Percentiles rank a stretch among this genome's conserved stretches.
Evolutionary conservation across 768 basidiomycete species (phyloP).

Genomic region (Mycena crocata): DNA sequence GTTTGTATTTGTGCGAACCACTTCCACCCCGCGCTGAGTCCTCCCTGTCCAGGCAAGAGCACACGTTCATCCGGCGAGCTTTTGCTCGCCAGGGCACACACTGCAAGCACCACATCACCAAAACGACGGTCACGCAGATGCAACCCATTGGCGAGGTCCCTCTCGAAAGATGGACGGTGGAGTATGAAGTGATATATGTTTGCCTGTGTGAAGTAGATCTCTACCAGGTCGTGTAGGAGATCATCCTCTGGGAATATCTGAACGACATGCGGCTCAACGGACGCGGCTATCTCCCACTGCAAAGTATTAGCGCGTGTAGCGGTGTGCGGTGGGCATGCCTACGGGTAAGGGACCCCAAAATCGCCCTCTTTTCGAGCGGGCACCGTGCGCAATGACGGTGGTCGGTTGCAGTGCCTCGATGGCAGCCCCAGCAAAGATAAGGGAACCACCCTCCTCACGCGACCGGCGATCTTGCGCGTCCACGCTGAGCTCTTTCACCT

Average conservation of each 20-base stretch:
- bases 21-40: slow-evolving; percentile 54
- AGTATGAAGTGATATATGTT: slow-evolving; percentile 59
- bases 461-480: slow-evolving; percentile 9
- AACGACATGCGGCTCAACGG: not conserved
- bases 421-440: slow-evolving; percentile 5
- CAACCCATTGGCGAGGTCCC: slow-evolving; percentile 47
- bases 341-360: slow-evolving; percentile 20
- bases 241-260: slow-evolving; percentile 29
- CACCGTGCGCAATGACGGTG: not conserved
- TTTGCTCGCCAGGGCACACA: slow-evolving; percentile 64
- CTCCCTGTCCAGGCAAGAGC: slow-evolving; percentile 30
- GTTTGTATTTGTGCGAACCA: slow-evolving; percentile 61
- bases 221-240: slow-evolving; percentile 55
- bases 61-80: slow-evolving; percentile 56
- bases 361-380: slow-evolving; percentile 2
- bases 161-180: slow-evolving; percentile 63
- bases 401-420: not conserved
- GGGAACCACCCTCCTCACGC: slow-evolving; percentile 22
- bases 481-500: slow-evolving; percentile 9
- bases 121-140: slow-evolving; percentile 56
- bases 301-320: not conserved
- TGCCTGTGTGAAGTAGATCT: slow-evolving; percentile 59
- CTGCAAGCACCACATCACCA: slow-evolving; percentile 56
- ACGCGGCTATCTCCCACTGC: slow-evolving; percentile 25
- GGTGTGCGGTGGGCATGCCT: not conserved